Conservation (phyloP, 2,329 filamentous ascomycete genomes). For the Stagonosporopsis tanaceti region DNA sequence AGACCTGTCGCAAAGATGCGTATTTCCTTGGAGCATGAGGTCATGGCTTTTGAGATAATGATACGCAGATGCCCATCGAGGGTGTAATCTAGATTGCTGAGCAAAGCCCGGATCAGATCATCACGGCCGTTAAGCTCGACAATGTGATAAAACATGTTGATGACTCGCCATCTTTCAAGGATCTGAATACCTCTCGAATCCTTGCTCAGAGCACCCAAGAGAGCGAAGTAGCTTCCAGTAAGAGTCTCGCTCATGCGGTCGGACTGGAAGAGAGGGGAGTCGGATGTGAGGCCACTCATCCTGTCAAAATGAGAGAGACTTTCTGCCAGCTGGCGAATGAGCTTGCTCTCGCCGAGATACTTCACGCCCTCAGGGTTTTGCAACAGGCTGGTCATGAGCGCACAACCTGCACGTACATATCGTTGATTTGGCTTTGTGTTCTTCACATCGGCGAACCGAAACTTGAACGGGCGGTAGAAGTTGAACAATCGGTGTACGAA, state of each 20-base stretch:
- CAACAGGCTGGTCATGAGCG: constrained; percentile 83
- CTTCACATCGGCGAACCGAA: constrained; percentile 87
- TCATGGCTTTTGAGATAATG: constrained; percentile 91
- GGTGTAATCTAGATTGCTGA: constrained; percentile 92
- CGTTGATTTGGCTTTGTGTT: constrained; percentile 94
- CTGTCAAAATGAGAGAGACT: constrained; percentile 95
- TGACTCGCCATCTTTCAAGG: constrained; percentile 95
- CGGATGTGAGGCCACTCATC: constrained; percentile 75
- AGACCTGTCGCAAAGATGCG: constrained; percentile 89
- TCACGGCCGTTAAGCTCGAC: constrained; percentile 89
- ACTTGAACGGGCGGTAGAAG: constrained; percentile 97
- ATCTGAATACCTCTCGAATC: constrained; percentile 85
- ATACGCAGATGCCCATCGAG: constrained; percentile 86
- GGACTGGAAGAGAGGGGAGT: constrained; percentile 86
- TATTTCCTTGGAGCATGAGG: constrained; percentile 87
- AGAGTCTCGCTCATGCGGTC: constrained; percentile 86
- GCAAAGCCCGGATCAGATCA: constrained; percentile 86
- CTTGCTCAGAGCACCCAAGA: constrained; percentile 85
- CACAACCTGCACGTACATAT: constrained; percentile 89
- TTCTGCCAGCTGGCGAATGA: constrained; percentile 91
- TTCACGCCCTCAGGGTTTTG: constrained; percentile 84
- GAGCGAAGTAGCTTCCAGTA: constrained; percentile 90
- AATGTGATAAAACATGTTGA: constrained; percentile 99
- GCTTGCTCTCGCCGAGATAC: constrained; percentile 89
- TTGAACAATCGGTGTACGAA: constrained; percentile 94